Percentiles rank a stretch among this genome's conserved stretches.
These are phyloP conservation scores for Kwoniella heveanensis DNA, from an alignment of 768 basidiomycete genomes.

Conservation along the genomic window DNA sequence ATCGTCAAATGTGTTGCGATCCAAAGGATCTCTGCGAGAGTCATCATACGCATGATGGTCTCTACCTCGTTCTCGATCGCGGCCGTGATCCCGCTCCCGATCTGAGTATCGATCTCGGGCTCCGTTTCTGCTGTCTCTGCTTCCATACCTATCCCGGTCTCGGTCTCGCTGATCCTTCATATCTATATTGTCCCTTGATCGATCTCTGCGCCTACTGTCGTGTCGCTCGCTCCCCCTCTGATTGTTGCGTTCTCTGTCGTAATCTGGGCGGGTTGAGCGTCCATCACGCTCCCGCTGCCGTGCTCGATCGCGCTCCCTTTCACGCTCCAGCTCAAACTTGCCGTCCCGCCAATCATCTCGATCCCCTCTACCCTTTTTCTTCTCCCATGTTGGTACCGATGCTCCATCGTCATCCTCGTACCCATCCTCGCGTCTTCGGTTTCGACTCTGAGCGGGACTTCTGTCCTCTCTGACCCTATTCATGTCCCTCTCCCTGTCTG, in stretches of 20 bases:
- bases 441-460: neutral
- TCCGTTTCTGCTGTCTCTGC: too few species aligned
- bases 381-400: neutral
- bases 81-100: too few species aligned
- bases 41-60: too few species aligned
- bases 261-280: neutral
- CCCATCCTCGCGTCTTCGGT: neutral
- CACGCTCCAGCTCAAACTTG: slow-evolving; percentile 32
- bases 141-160: too few species aligned
- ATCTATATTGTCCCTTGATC: too few species aligned
- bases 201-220: neutral
- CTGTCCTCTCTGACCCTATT: slow-evolving; percentile 8
- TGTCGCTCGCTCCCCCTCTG: slow-evolving; percentile 12
- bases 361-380: slow-evolving; percentile 23
- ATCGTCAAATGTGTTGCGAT: neutral
- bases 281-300: slow-evolving; percentile 1
- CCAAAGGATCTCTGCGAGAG: too few species aligned
- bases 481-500: slow-evolving; percentile 5
- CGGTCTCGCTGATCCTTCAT: too few species aligned
- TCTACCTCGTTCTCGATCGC: too few species aligned
- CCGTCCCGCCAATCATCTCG: slow-evolving; percentile 38
- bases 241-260: neutral
- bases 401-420: slow-evolving; percentile 1
- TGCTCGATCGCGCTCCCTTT: slow-evolving; percentile 18
- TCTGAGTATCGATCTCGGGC: too few species aligned